phyloP scores from a whole-genome alignment of 1,284 basidiomycete species.

The Cutaneotrichosporon curvatum region DNA sequence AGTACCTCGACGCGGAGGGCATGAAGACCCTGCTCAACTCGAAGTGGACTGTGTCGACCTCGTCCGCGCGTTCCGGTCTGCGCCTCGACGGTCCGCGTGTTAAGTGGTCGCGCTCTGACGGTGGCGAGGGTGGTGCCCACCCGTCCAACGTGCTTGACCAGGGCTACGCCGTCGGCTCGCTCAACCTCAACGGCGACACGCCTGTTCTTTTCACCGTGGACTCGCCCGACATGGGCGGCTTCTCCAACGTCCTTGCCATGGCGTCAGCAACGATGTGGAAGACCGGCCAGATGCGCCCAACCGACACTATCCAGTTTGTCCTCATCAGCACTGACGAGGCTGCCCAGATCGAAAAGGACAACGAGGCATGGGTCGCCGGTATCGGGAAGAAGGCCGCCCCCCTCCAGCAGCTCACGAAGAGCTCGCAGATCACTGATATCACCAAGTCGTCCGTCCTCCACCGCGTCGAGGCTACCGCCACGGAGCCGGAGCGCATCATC shows the following conservation, averaged over 20 bases:
- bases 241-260: constrained; percentile 17
- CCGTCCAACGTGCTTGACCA: constrained; percentile 66
- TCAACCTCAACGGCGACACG: constrained; percentile 63
- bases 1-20: constrained; percentile 18
- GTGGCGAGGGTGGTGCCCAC: constrained; percentile 65
- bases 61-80: constrained; percentile 41
- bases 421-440: constrained; percentile 7
- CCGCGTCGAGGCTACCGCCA: constrained; percentile 6
- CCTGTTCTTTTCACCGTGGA: constrained; percentile 50
- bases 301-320: constrained; percentile 32
- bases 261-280: constrained; percentile 23
- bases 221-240: constrained; percentile 29
- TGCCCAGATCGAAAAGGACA: constrained; percentile 6
- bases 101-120: constrained; percentile 56
- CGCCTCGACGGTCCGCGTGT: constrained; percentile 49
- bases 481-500: constrained; percentile 11
- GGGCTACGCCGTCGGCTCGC: constrained; percentile 56
- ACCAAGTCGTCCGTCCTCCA: constrained; percentile 12
- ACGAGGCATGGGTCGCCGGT: constrained; percentile 10
- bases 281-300: constrained; percentile 38
- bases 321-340: constrained; percentile 48
- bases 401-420: constrained; percentile 8
- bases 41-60: constrained; percentile 33
- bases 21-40: constrained; percentile 30
- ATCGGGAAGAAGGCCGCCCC: constrained; percentile 4